Percentiles rank a stretch among this genome's conserved stretches.
Conservation (phyloP, 2,329 filamentous ascomycete genomes). For the Seiridium cupressi region DNA sequence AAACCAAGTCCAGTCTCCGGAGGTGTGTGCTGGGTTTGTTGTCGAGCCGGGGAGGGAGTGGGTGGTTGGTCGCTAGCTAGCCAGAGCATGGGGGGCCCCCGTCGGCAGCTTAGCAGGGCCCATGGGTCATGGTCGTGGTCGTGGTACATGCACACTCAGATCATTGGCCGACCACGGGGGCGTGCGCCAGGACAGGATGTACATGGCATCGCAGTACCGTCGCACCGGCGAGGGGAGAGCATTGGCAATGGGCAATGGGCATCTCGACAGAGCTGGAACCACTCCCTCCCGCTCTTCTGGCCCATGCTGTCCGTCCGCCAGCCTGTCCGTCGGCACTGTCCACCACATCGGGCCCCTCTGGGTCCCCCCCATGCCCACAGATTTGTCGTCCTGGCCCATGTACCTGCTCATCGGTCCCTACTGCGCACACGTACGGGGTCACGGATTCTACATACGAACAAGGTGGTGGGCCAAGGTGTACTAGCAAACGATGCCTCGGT, state of each 20-base stretch:
- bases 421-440: too few species aligned
- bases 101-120: not conserved
- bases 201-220: too few species aligned
- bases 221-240: not conserved
- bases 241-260: not conserved
- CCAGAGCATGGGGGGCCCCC: not conserved
- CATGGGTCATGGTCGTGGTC: too few species aligned
- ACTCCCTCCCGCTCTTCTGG: not conserved
- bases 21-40: constrained; percentile 3
- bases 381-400: too few species aligned
- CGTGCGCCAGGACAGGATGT: not conserved
- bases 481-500: not conserved
- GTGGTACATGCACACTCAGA: too few species aligned
- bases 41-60: not conserved
- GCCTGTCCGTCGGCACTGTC: too few species aligned
- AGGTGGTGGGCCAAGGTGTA: not conserved
- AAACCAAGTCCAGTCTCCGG: not conserved
- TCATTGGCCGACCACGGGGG: not conserved
- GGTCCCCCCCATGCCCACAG: too few species aligned
- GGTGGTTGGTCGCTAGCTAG: not conserved
- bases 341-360: too few species aligned
- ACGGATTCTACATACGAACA: too few species aligned
- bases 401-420: too few species aligned
- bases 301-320: too few species aligned
- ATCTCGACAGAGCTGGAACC: not conserved